A percentile compares a stretch with the other conserved stretches of the same genome.
Conservation (phyloP, 2,329 filamentous ascomycete species). For the Colletotrichum magnum region DNA sequence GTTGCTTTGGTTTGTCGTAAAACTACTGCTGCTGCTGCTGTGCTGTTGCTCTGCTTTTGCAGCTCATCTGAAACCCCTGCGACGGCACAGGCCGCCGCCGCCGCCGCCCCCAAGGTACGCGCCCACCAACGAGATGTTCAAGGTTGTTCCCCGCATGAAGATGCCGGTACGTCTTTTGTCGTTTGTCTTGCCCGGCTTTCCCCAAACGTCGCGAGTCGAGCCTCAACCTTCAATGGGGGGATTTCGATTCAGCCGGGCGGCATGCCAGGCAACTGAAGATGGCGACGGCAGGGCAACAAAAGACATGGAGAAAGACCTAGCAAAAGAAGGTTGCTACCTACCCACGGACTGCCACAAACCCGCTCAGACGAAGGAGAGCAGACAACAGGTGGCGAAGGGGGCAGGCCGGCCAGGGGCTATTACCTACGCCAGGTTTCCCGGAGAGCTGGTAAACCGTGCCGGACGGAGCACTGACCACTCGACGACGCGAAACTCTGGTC, state of each 20-base stretch:
- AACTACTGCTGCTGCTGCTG: no score
- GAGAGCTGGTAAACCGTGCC: conserved; percentile 35
- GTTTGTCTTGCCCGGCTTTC: conserved; percentile 10
- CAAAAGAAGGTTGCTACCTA: not conserved
- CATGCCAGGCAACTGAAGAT: no score
- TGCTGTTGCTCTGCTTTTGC: conserved; percentile 5
- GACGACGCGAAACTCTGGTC: conserved; percentile 9
- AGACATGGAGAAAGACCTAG: no score
- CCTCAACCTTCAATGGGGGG: no score
- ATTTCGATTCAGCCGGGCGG: no score
- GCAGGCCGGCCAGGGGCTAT: conserved; percentile 22
- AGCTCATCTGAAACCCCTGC: conserved; percentile 38
- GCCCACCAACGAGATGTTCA: conserved; percentile 1
- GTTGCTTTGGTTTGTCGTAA: conserved; percentile 24
- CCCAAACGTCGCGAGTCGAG: conserved; percentile 26
- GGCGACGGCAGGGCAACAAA: no score
- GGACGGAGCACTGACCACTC: conserved; percentile 34
- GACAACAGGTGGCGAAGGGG: not conserved
- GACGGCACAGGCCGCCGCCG: conserved; percentile 8
- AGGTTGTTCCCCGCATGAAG: conserved; percentile 36
- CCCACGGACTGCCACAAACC: conserved; percentile 20
- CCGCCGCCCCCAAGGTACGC: not conserved
- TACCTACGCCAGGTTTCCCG: conserved; percentile 27
- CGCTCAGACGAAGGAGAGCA: conserved; percentile 8
- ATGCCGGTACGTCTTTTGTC: conserved; percentile 17